A percentile compares a stretch with the other conserved stretches of the same genome.
phyloP scores from a whole-genome alignment of 2,329 filamentous ascomycete species.

The Hymenoscyphus linearis region DNA sequence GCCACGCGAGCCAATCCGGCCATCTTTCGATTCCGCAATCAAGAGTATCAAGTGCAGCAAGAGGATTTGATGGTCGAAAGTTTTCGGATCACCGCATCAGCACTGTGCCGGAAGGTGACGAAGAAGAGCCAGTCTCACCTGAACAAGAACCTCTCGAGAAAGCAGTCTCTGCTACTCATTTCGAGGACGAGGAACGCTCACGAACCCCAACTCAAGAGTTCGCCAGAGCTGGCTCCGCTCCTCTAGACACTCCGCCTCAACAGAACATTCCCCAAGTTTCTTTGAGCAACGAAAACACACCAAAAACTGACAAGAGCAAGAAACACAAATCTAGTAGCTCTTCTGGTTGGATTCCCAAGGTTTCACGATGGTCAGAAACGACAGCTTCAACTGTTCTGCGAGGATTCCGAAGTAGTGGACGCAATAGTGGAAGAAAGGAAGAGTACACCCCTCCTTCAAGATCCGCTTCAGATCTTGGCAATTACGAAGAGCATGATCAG shows the following conservation, averaged over 20 bases:
- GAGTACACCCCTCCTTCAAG: slow-evolving; percentile 61
- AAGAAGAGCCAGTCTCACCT: slow-evolving; percentile 34
- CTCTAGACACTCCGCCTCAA: slow-evolving; percentile 55
- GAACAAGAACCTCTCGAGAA: slow-evolving; percentile 39
- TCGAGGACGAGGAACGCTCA: slow-evolving; percentile 53
- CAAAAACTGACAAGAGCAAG: slow-evolving; percentile 63
- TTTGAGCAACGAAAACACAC: slow-evolving; percentile 76
- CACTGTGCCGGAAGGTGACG: slow-evolving; percentile 79
- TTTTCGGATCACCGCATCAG: slow-evolving; percentile 78
- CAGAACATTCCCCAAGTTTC: slow-evolving; percentile 34
- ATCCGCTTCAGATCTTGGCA: slow-evolving; percentile 69
- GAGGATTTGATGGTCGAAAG: slow-evolving; percentile 38
- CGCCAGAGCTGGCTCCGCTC: slow-evolving; percentile 48
- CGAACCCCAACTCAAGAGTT: slow-evolving; percentile 56
- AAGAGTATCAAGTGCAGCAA: slow-evolving; percentile 40
- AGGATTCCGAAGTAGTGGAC: slow-evolving; percentile 64
- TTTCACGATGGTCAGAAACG: slow-evolving; percentile 95
- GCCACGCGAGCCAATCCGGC: slow-evolving; percentile 68
- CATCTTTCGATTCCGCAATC: slow-evolving; percentile 59
- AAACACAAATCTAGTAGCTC: slow-evolving; percentile 87
- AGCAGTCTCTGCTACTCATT: slow-evolving; percentile 46
- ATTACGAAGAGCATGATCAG: slow-evolving; percentile 52
- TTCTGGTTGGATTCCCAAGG: slow-evolving; percentile 77
- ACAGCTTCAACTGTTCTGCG: slow-evolving; percentile 83
- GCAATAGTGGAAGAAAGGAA: slow-evolving; percentile 53